Conservation (phyloP, 805 yeast species). For the Yamadazyma takamatsuzukensis region DNA sequence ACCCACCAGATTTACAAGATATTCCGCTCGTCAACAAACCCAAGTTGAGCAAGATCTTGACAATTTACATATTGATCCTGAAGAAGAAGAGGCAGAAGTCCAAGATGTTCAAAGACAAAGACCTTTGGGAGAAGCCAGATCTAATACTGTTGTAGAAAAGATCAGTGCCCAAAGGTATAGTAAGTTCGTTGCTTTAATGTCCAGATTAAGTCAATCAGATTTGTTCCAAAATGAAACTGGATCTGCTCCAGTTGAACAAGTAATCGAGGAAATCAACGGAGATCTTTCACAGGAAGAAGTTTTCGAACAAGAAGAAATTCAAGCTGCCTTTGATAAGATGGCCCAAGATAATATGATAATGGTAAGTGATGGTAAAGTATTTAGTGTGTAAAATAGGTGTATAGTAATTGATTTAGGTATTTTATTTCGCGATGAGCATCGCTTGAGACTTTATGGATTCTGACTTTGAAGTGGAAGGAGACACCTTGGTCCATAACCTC, state of each 20-base stretch:
- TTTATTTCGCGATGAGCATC: conserved; percentile 1
- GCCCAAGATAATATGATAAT: conserved; percentile 33
- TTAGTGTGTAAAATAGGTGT: conserved; percentile 23
- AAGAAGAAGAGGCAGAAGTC: conserved; percentile 11
- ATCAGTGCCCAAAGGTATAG: conserved; percentile 32
- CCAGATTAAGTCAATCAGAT: conserved; percentile 27
- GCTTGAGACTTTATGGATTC: background rate
- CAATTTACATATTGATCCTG: conserved; percentile 25
- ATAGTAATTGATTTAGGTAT: no score
- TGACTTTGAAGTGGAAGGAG: conserved; percentile 1
- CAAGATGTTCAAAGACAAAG: conserved; percentile 6
- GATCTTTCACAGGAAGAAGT: conserved; percentile 38
- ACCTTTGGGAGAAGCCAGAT: background rate
- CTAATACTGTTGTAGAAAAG: conserved; percentile 14
- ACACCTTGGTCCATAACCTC: conserved; percentile 34
- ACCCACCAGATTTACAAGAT: conserved; percentile 8
- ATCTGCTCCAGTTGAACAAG: conserved; percentile 29
- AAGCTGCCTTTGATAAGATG: conserved; percentile 30
- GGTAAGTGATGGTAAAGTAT: conserved; percentile 37
- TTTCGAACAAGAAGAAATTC: conserved; percentile 27
- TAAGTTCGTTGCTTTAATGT: conserved; percentile 27
- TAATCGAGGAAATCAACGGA: conserved; percentile 30
- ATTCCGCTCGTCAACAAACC: conserved; percentile 10
- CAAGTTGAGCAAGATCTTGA: conserved; percentile 25
- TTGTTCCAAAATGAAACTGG: conserved; percentile 29